phyloP scores from a whole-genome alignment of 1,139 yeast species.

The Lodderomyces margitis region DNA sequence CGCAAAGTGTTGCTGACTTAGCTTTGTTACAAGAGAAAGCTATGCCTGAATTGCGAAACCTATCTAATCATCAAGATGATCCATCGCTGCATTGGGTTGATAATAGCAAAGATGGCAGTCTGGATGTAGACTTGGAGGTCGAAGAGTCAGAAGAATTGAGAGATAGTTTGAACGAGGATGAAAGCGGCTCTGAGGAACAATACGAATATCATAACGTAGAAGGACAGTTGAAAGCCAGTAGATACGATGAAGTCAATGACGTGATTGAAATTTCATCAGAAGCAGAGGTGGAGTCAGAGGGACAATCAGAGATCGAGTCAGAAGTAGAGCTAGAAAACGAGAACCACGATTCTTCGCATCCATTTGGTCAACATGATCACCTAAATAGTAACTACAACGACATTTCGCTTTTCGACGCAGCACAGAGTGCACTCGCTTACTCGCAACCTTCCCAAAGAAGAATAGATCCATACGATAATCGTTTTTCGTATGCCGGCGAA shows the following conservation, averaged over 20 bases:
- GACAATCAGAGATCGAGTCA: conserved; percentile 10
- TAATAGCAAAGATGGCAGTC: conserved; percentile 10
- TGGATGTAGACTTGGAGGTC: conserved; percentile 9
- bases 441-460: background rate
- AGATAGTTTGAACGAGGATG: no score
- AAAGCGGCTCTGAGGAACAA: conserved; percentile 9
- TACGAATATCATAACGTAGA: conserved; percentile 7
- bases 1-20: background rate
- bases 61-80: background rate
- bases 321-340: conserved; percentile 13
- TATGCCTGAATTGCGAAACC: conserved; percentile 1
- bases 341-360: background rate
- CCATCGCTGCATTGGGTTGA: background rate
- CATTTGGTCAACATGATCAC: background rate
- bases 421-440: background rate
- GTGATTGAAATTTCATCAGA: conserved; percentile 12
- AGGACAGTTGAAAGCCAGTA: no score
- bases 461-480: background rate
- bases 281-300: no score
- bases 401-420: background rate
- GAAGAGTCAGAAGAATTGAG: conserved; percentile 13
- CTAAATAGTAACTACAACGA: background rate
- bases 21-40: conserved; percentile 3
- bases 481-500: background rate
- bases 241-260: no score